phyloP scores from a whole-genome alignment of 352 stramenopile genomes.

The Phytophthora pisi region DNA sequence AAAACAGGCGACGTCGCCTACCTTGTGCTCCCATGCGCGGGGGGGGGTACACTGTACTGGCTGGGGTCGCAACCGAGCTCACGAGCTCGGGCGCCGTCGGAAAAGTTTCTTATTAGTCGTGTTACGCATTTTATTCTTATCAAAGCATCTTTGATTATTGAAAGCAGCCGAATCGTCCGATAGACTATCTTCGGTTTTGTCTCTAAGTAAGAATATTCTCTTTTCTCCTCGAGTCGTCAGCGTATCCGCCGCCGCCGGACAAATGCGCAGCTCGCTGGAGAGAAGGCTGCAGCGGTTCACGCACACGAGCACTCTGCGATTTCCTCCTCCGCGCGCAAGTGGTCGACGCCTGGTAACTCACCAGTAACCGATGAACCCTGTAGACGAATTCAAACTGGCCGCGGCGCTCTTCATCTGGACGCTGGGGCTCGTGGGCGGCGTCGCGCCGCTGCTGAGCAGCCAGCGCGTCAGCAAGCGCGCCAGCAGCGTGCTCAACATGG shows the following conservation, averaged over 20 bases:
- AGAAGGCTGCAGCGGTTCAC: conserved; percentile 7
- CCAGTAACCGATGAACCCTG: conserved; percentile 38
- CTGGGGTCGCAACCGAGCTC: background rate
- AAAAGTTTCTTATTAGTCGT: background rate
- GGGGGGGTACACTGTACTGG: background rate
- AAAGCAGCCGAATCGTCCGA: too few relatives aligned
- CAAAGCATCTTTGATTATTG: too few relatives aligned
- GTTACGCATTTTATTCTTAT: too few relatives aligned
- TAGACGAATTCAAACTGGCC: conserved; percentile 72
- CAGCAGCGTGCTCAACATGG: conserved; percentile 82
- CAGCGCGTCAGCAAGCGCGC: conserved; percentile 40
- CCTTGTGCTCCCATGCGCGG: conserved; percentile 20
- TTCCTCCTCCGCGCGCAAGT: conserved; percentile 15
- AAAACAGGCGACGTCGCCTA: background rate
- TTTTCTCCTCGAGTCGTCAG: too few relatives aligned
- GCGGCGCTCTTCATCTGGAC: conserved; percentile 62
- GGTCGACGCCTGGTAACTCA: conserved; percentile 2
- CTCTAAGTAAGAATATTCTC: too few relatives aligned
- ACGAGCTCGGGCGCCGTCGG: background rate
- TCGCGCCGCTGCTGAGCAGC: conserved; percentile 56
- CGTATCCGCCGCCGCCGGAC: too few relatives aligned
- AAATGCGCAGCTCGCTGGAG: too few relatives aligned
- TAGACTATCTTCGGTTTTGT: too few relatives aligned
- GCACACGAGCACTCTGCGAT: conserved; percentile 24
- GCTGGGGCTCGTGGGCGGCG: conserved; percentile 58